Conservation (phyloP, 495 filamentous ascomycete genomes). For the Neurospora sp. region DNA sequence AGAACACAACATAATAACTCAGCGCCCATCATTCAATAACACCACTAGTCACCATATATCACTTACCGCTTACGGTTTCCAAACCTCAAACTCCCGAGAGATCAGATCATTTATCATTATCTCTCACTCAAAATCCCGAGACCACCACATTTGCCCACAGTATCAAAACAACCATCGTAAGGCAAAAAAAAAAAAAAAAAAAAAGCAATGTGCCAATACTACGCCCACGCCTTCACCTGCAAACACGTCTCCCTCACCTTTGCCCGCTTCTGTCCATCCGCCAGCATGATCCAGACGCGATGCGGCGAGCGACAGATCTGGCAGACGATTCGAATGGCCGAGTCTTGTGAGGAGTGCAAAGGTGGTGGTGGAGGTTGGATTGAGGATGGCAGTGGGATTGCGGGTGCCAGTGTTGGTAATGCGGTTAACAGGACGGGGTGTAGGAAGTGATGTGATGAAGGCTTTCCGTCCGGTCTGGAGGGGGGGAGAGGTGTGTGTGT, state of each 20-base stretch:
- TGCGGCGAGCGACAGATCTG: constrained; percentile 20
- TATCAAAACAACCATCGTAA: not conserved
- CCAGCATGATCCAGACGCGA: constrained; percentile 19
- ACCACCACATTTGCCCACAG: not conserved
- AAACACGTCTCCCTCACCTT: constrained; percentile 17
- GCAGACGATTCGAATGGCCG: constrained; percentile 19
- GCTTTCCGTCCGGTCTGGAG: not conserved
- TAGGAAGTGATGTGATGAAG: not conserved
- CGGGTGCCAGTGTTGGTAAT: not conserved
- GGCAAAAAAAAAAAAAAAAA: not conserved
- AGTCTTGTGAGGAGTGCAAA: constrained; percentile 19
- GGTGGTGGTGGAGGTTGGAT: constrained; percentile 1
- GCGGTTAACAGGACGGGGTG: not conserved
- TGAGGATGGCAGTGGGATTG: not conserved
- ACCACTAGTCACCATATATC: not conserved
- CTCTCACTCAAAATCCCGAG: not conserved
- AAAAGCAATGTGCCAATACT: constrained; percentile 24
- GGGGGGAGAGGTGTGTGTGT: too few species aligned
- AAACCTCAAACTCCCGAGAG: not conserved
- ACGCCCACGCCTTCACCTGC: constrained; percentile 22
- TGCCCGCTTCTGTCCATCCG: constrained; percentile 17
- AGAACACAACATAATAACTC: not conserved
- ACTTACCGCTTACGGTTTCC: not conserved
- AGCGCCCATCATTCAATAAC: not conserved
- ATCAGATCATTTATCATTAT: not conserved